Percentiles rank a stretch among this genome's conserved stretches.
These are phyloP conservation scores for Ophiostoma sp. DNA, from an alignment of 2,329 filamentous ascomycete genomes.

Conservation along the genomic window DNA sequence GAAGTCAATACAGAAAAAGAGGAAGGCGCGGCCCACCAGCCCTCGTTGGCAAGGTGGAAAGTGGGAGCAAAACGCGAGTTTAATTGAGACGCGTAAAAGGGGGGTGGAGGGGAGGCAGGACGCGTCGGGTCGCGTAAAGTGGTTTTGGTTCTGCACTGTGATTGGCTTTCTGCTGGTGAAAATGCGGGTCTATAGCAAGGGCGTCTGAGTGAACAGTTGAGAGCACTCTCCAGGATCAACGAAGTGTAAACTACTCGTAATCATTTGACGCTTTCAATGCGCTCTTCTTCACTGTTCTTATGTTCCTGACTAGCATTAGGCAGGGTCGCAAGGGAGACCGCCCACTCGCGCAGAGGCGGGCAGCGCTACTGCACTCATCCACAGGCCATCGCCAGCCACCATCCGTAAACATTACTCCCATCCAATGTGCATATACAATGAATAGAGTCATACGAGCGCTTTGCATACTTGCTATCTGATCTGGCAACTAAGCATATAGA, in stretches of 20 bases:
- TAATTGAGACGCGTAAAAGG: conserved; percentile 28
- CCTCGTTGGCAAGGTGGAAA: conserved; percentile 16
- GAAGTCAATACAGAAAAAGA: conserved; percentile 13
- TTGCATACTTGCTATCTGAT: too few relatives aligned
- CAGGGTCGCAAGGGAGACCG: not conserved
- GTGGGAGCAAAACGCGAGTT: conserved; percentile 23
- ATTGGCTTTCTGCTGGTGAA: not conserved
- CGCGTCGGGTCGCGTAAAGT: conserved; percentile 41
- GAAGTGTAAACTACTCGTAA: not conserved
- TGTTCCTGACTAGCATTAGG: not conserved
- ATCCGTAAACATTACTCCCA: too few relatives aligned
- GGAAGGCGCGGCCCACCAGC: conserved; percentile 21
- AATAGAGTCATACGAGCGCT: too few relatives aligned
- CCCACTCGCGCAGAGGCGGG: not conserved
- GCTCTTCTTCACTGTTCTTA: not conserved
- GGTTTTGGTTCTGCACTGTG: conserved; percentile 27
- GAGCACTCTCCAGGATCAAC: not conserved
- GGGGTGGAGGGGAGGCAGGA: conserved; percentile 13
- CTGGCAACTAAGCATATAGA: too few relatives aligned
- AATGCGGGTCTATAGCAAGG: conserved; percentile 1
- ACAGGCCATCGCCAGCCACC: not conserved
- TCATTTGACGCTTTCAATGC: not conserved
- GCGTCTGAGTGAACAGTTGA: not conserved
- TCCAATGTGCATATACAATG: too few relatives aligned
- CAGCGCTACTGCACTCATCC: not conserved